Base-by-base conservation (phyloP, 768 basidiomycete species). In the Leccinum barrowsii region DNA sequence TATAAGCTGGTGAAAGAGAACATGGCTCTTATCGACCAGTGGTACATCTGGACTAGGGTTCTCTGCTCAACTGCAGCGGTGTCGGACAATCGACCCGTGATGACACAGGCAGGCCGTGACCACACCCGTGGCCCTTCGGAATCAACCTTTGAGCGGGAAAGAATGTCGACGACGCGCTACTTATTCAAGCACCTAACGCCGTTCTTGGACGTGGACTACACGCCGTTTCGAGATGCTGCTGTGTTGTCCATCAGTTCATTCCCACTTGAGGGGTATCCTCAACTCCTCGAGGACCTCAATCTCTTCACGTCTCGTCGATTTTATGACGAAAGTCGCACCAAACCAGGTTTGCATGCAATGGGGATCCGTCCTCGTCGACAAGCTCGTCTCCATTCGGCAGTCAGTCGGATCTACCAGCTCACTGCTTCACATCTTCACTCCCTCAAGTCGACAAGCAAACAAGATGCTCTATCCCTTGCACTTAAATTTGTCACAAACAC, bases 231-330 rank as follows among this genome's bases (percentile, higher is more conserved):
- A 54, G 90, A 94, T 68, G 85, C 89, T 0, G 92, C 91, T 12
- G 92, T 95, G 10, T 76, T 91, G 37, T 92, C 93, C 58, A 89
- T 98, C 68, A 94, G 94, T 66, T 86, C 89, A 24, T 90, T 96
- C 63, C 90, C 91, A 5, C 78, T 85, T 11, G 80, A 76, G 62
- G 85, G 84, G 1, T 94, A 95, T 70, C 83, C 88, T 10, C 85
- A 90, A 32, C 78, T 97, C 21, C 76, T 95, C 17, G 93, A 95
- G 63, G 91, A 94, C 59, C 81, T 97, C 32, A 87, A 86, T 59
- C 80, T 85, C 5, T 83, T 96, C 51, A 84, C 90, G 2, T 85
- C 87, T 34, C 84, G 90, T 21, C 91, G 94, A 63, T 85, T 94
- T 62, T 91, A 92, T 62, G 93, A 95, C 63, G 82, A 82, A 61